Evolutionary conservation across 2,329 filamentous ascomycete genomes (phyloP).

Genomic region (Beauveria rudraprayagi): DNA sequence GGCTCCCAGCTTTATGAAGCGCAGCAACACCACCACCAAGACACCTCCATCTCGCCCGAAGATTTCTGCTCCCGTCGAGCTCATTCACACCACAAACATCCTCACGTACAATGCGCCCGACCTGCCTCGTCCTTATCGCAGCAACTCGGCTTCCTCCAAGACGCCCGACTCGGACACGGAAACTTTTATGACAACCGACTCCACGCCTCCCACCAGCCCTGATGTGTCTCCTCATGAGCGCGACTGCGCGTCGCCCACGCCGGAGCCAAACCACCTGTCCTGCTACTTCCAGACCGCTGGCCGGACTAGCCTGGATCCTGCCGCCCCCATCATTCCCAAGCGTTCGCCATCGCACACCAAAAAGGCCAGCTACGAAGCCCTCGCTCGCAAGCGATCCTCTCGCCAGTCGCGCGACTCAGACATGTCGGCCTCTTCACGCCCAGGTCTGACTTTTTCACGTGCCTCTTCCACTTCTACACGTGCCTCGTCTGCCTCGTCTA

Average conservation of each 20-base stretch:
- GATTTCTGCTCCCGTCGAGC: slow-evolving; percentile 80
- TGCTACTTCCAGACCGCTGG: slow-evolving; percentile 53
- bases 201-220: slow-evolving; percentile 60
- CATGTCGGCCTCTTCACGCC: slow-evolving; percentile 47
- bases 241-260: slow-evolving; percentile 45
- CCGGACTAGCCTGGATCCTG: slow-evolving; percentile 33
- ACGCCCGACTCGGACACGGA: slow-evolving; percentile 67
- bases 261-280: slow-evolving; percentile 58
- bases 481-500: slow-evolving; percentile 38
- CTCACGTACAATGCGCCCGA: slow-evolving; percentile 92
- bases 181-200: slow-evolving; percentile 32
- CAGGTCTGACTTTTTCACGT: slow-evolving; percentile 47
- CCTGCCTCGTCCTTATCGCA: slow-evolving; percentile 48
- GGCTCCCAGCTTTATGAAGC: slow-evolving; percentile 26
- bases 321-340: slow-evolving; percentile 62
- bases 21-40: slow-evolving; percentile 44
- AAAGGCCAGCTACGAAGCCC: slow-evolving; percentile 64
- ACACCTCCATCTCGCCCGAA: slow-evolving; percentile 47
- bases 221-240: slow-evolving; percentile 51
- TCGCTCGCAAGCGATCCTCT: slow-evolving; percentile 60
- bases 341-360: slow-evolving; percentile 85
- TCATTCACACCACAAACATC: slow-evolving; percentile 93
- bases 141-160: slow-evolving; percentile 39
- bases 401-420: slow-evolving; percentile 48
- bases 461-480: slow-evolving; percentile 49